Conservation (phyloP, 306 rosid species). For the Fragaria vesca region DNA sequence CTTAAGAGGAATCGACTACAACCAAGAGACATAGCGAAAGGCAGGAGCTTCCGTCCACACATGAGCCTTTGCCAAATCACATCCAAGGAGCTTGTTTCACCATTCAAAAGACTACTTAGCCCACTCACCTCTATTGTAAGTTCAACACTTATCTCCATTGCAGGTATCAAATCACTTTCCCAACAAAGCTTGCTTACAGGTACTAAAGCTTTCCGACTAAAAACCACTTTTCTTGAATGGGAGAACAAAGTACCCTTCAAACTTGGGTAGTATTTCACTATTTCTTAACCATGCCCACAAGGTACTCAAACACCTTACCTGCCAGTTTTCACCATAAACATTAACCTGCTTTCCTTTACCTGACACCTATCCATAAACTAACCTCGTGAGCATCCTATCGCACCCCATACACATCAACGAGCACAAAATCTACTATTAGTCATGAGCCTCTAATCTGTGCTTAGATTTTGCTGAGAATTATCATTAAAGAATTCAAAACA, state of each 20-base stretch:
- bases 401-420: too few relatives aligned
- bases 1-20: neutral
- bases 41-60: neutral
- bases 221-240: neutral
- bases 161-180: neutral
- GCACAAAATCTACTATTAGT: neutral
- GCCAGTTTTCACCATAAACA: neutral
- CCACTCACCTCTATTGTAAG: neutral
- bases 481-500: neutral
- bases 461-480: neutral
- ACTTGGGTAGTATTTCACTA: neutral
- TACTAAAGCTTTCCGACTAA: neutral
- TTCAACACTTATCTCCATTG: neutral
- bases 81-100: neutral
- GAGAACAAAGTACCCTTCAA: neutral
- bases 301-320: neutral
- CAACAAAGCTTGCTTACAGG: neutral
- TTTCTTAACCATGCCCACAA: neutral
- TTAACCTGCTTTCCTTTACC: neutral
- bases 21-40: neutral
- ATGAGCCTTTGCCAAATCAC: neutral
- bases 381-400: neutral
- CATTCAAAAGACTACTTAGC: neutral
- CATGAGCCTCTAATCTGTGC: too few relatives aligned
- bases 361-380: neutral